Conservation (phyloP, 2,329 filamentous ascomycete species). For the Claviceps pusilla region DNA sequence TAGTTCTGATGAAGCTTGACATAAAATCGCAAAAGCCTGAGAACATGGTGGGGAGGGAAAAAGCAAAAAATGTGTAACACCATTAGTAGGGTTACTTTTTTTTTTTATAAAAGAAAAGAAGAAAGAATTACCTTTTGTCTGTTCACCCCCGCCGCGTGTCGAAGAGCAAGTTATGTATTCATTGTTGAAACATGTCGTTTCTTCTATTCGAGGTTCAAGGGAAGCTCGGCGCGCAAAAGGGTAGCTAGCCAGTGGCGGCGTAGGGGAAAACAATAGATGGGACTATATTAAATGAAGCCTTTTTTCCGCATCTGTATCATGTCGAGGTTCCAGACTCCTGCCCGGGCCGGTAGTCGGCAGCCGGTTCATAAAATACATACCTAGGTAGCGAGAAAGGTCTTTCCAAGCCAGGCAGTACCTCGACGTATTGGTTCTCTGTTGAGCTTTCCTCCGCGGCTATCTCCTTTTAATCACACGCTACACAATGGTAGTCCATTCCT, state of each 20-base stretch:
- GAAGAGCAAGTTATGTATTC: slow-evolving; percentile 7
- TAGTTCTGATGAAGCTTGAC: slow-evolving; percentile 3
- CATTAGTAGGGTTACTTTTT: not conserved
- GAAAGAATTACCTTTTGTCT: not conserved
- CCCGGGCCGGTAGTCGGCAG: not conserved
- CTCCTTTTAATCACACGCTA: too few species aligned
- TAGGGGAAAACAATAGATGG: not conserved
- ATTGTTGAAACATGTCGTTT: slow-evolving; percentile 23
- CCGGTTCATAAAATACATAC: too few species aligned
- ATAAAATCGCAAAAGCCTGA: not conserved
- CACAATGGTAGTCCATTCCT: too few species aligned
- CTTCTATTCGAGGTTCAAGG: slow-evolving; percentile 8
- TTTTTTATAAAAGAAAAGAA: not conserved
- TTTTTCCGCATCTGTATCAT: not conserved
- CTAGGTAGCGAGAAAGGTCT: too few species aligned
- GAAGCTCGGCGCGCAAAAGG: slow-evolving; percentile 6
- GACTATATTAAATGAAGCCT: not conserved
- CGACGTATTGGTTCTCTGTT: too few species aligned
- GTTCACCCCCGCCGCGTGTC: not conserved
- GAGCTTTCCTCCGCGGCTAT: too few species aligned
- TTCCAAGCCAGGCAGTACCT: too few species aligned
- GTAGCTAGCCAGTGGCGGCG: slow-evolving; percentile 6
- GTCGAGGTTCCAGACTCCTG: slow-evolving; percentile 18
- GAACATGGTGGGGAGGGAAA: not conserved
- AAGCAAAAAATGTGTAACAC: not conserved